Evolutionary conservation across 371 early-diverging fungal species (phyloP).

Genomic region (Nematocida minor): DNA sequence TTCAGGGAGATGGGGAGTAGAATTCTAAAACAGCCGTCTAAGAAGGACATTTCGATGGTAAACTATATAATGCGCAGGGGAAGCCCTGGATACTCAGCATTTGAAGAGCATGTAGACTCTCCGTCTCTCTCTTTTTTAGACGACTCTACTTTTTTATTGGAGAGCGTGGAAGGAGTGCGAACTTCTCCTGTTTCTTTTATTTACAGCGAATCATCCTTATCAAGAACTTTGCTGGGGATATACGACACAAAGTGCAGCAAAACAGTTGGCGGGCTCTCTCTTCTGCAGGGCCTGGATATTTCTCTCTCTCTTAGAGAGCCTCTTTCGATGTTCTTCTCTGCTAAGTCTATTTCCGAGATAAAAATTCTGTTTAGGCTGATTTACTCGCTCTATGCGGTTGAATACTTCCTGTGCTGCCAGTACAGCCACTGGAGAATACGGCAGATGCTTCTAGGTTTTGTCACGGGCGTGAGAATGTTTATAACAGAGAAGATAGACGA

Average conservation of each 20-base stretch:
- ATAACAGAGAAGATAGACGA: slow-evolving; percentile 12
- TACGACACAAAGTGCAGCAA: not conserved
- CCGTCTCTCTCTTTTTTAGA: slow-evolving; percentile 15
- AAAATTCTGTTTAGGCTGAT: slow-evolving; percentile 35
- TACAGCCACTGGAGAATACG: slow-evolving; percentile 14
- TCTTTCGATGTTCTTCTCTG: slow-evolving; percentile 41
- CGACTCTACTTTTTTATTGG: slow-evolving; percentile 25
- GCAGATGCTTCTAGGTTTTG: slow-evolving; percentile 29
- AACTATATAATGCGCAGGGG: slow-evolving; percentile 26
- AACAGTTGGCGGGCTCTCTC: not conserved
- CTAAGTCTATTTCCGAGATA: slow-evolving; percentile 19
- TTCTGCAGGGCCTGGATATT: slow-evolving; percentile 38
- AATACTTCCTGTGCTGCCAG: not conserved
- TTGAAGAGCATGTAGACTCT: slow-evolving; percentile 19
- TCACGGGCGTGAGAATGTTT: slow-evolving; percentile 31
- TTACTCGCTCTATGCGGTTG: slow-evolving; percentile 41
- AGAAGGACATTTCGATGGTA: slow-evolving; percentile 21
- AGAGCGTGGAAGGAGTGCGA: not conserved
- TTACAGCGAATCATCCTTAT: slow-evolving; percentile 2
- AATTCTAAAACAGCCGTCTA: not conserved
- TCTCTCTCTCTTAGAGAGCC: not conserved
- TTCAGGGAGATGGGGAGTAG: slow-evolving; percentile 17
- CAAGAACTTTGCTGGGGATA: slow-evolving; percentile 3
- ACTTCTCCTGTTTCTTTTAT: not conserved
- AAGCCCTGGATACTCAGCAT: not conserved